Evolutionary conservation across 169 alveolate genomes (phyloP).

Genomic region (Babesia ovata): DNA sequence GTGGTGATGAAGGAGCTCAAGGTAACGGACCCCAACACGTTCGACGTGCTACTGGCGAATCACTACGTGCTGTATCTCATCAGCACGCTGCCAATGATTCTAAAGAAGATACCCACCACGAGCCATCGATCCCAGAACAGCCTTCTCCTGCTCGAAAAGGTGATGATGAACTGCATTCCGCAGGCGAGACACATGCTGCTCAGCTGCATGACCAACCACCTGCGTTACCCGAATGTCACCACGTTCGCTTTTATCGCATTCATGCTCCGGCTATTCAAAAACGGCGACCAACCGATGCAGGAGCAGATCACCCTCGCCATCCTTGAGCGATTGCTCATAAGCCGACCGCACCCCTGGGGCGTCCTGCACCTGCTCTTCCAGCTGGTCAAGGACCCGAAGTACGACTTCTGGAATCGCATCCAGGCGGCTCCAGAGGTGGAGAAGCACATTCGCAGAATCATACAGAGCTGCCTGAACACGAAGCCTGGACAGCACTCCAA

Average conservation of each 20-base stretch:
- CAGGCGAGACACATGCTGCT: slow-evolving; percentile 87
- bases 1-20: slow-evolving; percentile 54
- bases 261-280: slow-evolving; percentile 73
- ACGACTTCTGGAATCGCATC: slow-evolving; percentile 63
- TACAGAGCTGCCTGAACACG: slow-evolving; percentile 26
- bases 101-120: slow-evolving; percentile 43
- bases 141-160: slow-evolving; percentile 70
- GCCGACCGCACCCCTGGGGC: slow-evolving; percentile 98
- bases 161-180: slow-evolving; percentile 81
- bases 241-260: slow-evolving; percentile 91
- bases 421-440: slow-evolving; percentile 59
- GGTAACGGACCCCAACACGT: slow-evolving; percentile 29
- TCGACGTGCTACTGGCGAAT: slow-evolving; percentile 50
- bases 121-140: slow-evolving; percentile 70
- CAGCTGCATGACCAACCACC: slow-evolving; percentile 92
- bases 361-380: slow-evolving; percentile 70
- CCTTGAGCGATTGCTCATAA: slow-evolving; percentile 87
- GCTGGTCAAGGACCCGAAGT: slow-evolving; percentile 53
- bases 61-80: slow-evolving; percentile 74
- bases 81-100: slow-evolving; percentile 66
- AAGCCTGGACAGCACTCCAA: slow-evolving; percentile 17
- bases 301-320: slow-evolving; percentile 90
- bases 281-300: slow-evolving; percentile 84
- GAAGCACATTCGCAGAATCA: slow-evolving; percentile 56
- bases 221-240: slow-evolving; percentile 93